Conservation (phyloP, 2,329 filamentous ascomycete species). For the Apiospora arundinis region DNA sequence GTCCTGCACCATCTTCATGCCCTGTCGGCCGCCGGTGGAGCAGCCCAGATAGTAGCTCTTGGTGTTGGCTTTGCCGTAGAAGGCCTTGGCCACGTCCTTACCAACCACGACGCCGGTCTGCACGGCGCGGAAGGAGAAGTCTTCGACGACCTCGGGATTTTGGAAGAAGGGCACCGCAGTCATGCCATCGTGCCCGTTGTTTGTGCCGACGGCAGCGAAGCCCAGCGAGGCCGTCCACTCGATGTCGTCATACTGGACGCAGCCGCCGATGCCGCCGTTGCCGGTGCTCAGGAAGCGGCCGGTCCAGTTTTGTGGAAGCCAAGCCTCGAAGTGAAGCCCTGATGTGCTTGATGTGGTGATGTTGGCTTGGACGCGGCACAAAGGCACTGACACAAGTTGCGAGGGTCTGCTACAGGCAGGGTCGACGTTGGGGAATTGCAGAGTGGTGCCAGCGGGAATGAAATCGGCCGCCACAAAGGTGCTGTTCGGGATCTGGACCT, state of each 20-base stretch:
- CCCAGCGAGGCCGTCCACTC: slow-evolving; percentile 45
- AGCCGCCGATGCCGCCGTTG: slow-evolving; percentile 24
- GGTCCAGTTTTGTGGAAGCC: slow-evolving; percentile 54
- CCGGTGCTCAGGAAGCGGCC: slow-evolving; percentile 50
- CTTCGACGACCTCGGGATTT: slow-evolving; percentile 23
- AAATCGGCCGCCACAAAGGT: slow-evolving; percentile 17
- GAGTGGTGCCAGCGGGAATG: slow-evolving; percentile 18
- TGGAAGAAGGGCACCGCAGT: slow-evolving; percentile 21
- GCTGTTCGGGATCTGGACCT: slow-evolving; percentile 14
- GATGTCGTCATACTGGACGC: slow-evolving; percentile 43
- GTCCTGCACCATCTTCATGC: slow-evolving; percentile 56
- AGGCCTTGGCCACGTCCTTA: slow-evolving; percentile 52
- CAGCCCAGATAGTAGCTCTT: slow-evolving; percentile 63
- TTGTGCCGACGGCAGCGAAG: slow-evolving; percentile 23
- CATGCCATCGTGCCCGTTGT: slow-evolving; percentile 26
- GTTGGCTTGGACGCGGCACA: slow-evolving; percentile 37
- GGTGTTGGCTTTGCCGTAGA: slow-evolving; percentile 48
- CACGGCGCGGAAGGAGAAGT: slow-evolving; percentile 30
- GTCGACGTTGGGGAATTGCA: slow-evolving; percentile 22
- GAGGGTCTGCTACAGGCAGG: slow-evolving; percentile 38
- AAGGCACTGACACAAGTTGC: slow-evolving; percentile 28
- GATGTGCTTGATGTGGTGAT: slow-evolving; percentile 43
- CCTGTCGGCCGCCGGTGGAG: slow-evolving; percentile 64
- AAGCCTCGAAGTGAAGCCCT: slow-evolving; percentile 46
- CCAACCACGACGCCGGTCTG: slow-evolving; percentile 55